phyloP scores from a whole-genome alignment of 306 rosid species.

The Dicorynia guianensis region DNA sequence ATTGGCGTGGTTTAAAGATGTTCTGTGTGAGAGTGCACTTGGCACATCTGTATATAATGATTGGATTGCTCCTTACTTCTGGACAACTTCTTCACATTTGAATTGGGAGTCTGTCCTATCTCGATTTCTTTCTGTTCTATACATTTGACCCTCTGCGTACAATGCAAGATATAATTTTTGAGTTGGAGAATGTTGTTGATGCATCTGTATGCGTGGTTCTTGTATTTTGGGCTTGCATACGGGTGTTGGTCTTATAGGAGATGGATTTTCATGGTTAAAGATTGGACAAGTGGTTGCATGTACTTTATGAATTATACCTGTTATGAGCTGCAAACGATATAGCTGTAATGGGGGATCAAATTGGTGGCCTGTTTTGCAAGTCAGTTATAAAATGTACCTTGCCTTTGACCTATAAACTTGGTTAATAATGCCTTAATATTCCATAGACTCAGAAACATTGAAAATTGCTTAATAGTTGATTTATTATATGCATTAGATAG shows the following conservation, averaged over 20 bases:
- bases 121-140: background rate
- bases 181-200: background rate
- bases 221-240: background rate
- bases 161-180: background rate
- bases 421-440: background rate
- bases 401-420: background rate
- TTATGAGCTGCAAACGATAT: background rate
- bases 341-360: too few species aligned
- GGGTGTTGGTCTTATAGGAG: background rate
- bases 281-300: background rate
- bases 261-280: background rate
- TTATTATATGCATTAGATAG: background rate
- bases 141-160: background rate
- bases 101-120: slow-evolving; percentile 2
- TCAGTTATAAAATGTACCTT: background rate
- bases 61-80: too few species aligned
- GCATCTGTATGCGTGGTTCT: background rate
- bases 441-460: background rate
- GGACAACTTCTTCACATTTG: background rate
- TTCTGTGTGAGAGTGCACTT: background rate
- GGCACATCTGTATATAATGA: background rate
- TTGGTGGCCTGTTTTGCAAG: too few species aligned
- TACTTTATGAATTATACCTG: background rate
- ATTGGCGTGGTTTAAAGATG: background rate
- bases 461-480: too few species aligned